Conservation (phyloP, 257 asterid genomes). For the Anisodus acutangulus region DNA sequence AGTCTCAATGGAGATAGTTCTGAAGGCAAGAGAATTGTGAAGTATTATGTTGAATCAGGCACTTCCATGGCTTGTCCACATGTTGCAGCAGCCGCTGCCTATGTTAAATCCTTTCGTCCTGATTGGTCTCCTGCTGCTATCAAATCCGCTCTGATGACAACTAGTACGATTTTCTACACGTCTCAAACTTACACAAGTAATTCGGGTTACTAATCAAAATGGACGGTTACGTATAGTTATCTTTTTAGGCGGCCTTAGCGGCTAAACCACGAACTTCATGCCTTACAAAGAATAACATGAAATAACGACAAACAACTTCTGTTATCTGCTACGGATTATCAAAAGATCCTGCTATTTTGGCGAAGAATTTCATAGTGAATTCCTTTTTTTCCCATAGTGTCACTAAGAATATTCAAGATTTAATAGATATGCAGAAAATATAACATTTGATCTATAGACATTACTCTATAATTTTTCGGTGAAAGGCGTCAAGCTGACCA, state of each 20-base stretch:
- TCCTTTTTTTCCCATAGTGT: too few species aligned
- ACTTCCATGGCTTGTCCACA: constrained; percentile 96
- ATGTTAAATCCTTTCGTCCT: constrained; percentile 72
- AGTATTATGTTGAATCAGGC: constrained; percentile 63
- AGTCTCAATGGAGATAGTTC: constrained; percentile 32
- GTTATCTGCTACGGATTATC: too few species aligned
- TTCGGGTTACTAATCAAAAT: not conserved
- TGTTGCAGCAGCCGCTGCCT: constrained; percentile 77
- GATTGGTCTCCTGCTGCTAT: constrained; percentile 81
- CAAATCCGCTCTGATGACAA: constrained; percentile 91
- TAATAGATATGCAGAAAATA: too few species aligned
- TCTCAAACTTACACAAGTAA: not conserved
- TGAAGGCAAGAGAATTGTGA: constrained; percentile 46
- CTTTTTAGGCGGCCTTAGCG: not conserved
- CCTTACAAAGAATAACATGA: too few species aligned
- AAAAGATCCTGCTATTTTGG: too few species aligned
- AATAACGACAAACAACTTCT: too few species aligned
- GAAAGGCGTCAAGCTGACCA: too few species aligned
- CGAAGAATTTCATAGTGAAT: too few species aligned
- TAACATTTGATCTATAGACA: too few species aligned
- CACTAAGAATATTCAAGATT: too few species aligned
- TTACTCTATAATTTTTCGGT: too few species aligned
- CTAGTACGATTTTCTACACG: constrained; percentile 45
- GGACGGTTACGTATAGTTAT: not conserved
- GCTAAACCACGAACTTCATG: not conserved